Evolutionary conservation across 805 yeast species (phyloP), one percentile per base, ranked within the genome.

Genomic region (Teunomyces aglyptinius): DNA sequence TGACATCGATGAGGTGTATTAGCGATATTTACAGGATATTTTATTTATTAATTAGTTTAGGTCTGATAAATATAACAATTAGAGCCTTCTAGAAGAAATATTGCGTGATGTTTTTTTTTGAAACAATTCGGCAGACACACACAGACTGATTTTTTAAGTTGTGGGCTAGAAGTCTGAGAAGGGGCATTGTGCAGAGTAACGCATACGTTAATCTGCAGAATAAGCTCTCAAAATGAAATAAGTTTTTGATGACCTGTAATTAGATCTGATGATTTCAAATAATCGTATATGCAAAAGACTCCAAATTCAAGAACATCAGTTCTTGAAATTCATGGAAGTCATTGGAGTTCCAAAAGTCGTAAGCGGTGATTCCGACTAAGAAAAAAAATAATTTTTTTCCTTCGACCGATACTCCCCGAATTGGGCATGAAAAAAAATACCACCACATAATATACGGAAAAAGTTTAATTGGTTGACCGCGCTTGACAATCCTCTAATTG

Each of bases 51-150:
- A 34, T 34, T 34, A 34, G 22, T 34, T 34, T 34, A 34, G 38
- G 38, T 34, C 38, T 34, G 13, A 19, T 34, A 34, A 34, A 18
- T 10, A 34, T 18, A 34, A 34, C 22, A 34, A 34, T 34, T 34
- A 34, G 38, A 34, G 38, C 22, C 38, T 34, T 34, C 38, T 34
- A 34, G 38, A 19, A 34, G 38, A 34, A 34, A 34, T 34, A 34
- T 34, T 19, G 38, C 38, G 38, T 34, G 38, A 34, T 34, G 33
- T 31, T 31, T 31, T 31, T 13, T 34, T 34, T 34, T 34, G 38
- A 18, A 19, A 34, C 38, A 19, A 13, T 31, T 31, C 26, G 3
- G 16, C 18, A 1, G 33, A 31, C 16, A 31, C 16, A 31, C 15
- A 34, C 20, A 19, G 12, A n/a, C n/a, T 19, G 5, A 34, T 34